Base-by-base conservation (phyloP, 2,329 filamentous ascomycete genomes). In the Apiospora pterosperma region DNA sequence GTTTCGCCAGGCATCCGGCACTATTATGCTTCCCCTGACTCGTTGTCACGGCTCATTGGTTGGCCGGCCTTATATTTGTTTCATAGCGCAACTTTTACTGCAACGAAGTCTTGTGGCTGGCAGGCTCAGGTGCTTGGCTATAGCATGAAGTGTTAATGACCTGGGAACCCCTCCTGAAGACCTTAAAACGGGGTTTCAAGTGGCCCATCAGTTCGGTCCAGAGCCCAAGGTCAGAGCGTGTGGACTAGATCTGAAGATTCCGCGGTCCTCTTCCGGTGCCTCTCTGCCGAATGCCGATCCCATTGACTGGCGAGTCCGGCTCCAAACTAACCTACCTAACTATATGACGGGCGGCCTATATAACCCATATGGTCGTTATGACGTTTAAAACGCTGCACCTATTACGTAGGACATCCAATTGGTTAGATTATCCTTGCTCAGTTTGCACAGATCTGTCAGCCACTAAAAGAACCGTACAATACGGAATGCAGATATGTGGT, bases 211-310 rank as follows among this genome's bases (percentile, higher is more conserved):
- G 28, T 34, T 34, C 48, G 48, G 48, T 3, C 48, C 48, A 55
- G 8, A n/a, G 28, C 48, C 48, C 48, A 34, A 55, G n/a, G n/a
- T n/a, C n/a, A n/a, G n/a, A n/a, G n/a, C 48, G 48, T 55, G 48
- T 55, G 48, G 48, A 55, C 48, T 55, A 55, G 48, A 55, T 55
- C 48, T 55, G 48, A 34, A n/a, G 48, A 55, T 55, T 28, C 42
- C 48, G 16, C 28, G 48, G 48, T 19, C 48, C 28, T 34, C 48
- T 34, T 34, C 28, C 48, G 48, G 48, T 4, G 25, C 16, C 8
- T 2, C 25, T 12, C 48, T 55, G 48, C 48, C 48, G 48, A 28
- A 34, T 55, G 8, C 48, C 44, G 44, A 23, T 55, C 28, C 28
- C 48, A 55, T 55, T 34, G 48, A 28, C 7, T 31, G 28, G 48